A percentile compares a stretch with the other conserved stretches of the same genome.
phyloP scores from a whole-genome alignment of 371 early-diverging fungal species.

The Blakeslea trispora region DNA sequence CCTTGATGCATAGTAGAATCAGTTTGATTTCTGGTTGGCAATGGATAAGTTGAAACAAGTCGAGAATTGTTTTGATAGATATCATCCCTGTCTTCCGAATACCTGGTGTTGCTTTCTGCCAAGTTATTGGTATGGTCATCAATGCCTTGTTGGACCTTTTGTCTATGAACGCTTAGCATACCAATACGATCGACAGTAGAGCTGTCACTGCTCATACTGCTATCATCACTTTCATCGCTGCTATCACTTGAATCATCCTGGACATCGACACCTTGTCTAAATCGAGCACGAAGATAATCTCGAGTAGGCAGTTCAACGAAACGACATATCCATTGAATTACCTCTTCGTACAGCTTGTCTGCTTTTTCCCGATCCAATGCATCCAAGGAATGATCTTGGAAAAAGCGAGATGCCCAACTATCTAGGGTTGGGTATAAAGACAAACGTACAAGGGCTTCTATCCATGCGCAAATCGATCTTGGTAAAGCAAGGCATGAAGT shows the following conservation, averaged over 20 bases:
- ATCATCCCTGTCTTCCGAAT: not conserved
- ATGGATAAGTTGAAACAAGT: not conserved
- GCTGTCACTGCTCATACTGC: too few relatives aligned
- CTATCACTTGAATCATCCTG: not conserved
- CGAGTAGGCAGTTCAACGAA: not conserved
- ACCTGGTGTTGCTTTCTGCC: not conserved
- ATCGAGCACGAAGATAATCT: not conserved
- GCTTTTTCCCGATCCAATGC: slow-evolving; percentile 29
- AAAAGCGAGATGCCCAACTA: slow-evolving; percentile 26
- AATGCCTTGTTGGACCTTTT: too few relatives aligned
- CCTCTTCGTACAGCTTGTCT: slow-evolving; percentile 21
- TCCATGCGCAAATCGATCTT: slow-evolving; percentile 25
- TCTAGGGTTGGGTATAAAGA: slow-evolving; percentile 36
- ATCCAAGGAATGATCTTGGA: slow-evolving; percentile 13
- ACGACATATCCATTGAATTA: slow-evolving; percentile 29
- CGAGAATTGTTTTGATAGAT: not conserved
- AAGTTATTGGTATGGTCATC: not conserved
- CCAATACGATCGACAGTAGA: too few relatives aligned
- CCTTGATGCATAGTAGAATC: not conserved
- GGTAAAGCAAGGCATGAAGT: slow-evolving; percentile 9
- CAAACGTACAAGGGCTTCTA: slow-evolving; percentile 26
- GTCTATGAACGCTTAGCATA: too few relatives aligned
- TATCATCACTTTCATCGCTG: not conserved
- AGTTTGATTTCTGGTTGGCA: not conserved
- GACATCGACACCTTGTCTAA: not conserved